Conservation (phyloP, 1,139 yeast species). For the Hyphopichia fennica region DNA sequence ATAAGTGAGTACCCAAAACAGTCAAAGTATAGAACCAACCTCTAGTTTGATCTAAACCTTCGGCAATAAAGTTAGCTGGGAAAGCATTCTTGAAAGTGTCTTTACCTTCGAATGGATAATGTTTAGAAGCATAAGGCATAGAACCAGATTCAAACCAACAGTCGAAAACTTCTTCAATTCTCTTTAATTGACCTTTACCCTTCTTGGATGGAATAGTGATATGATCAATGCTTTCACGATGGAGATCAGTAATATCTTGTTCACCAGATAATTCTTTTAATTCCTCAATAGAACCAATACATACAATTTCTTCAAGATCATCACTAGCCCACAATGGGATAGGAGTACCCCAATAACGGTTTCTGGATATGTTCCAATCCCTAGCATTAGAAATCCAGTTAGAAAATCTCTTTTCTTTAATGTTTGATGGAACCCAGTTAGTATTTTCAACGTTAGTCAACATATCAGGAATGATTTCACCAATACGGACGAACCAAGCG, state of each 20-base stretch:
- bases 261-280: constrained; percentile 82
- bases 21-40: constrained; percentile 99
- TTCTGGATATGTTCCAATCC: constrained; percentile 98
- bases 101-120: constrained; percentile 89
- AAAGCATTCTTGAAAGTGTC: constrained; percentile 73
- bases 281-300: constrained; percentile 89
- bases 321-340: constrained; percentile 97
- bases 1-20: constrained; percentile 92
- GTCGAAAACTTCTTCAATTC: constrained; percentile 97
- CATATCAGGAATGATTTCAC: constrained; percentile 86
- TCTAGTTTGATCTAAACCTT: constrained; percentile 99
- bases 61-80: constrained; percentile 98
- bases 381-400: constrained; percentile 99
- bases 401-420: constrained; percentile 92
- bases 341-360: constrained; percentile 99
- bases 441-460: constrained; percentile 81
- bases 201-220: constrained; percentile 90
- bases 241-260: constrained; percentile 79
- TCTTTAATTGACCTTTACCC: constrained; percentile 84
- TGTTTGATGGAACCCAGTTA: constrained; percentile 89
- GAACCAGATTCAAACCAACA: constrained; percentile 99
- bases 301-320: constrained; percentile 87
- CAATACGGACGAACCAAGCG: constrained; percentile 95
- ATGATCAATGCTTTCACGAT: constrained; percentile 88
- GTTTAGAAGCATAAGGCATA: constrained; percentile 97